Conservation (phyloP, 768 basidiomycete genomes). For the Leccinum rimulosum region DNA sequence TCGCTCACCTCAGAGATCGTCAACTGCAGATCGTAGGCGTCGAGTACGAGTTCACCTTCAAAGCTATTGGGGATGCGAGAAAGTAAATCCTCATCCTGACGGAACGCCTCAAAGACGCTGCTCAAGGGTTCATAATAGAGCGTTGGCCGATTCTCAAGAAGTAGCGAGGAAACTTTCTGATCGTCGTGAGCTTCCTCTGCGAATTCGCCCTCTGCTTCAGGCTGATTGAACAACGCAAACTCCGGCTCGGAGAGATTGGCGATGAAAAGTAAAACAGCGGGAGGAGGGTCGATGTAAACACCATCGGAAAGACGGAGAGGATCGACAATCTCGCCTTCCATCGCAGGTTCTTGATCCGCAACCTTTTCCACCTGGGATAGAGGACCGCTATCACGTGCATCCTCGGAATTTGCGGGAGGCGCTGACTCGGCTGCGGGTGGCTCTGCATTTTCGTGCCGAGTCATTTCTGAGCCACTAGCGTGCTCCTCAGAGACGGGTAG, state of each 20-base stretch:
- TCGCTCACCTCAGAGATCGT: slow-evolving; percentile 58
- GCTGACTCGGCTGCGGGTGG: slow-evolving; percentile 10
- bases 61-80: slow-evolving; percentile 43
- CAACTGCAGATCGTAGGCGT: slow-evolving; percentile 69
- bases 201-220: slow-evolving; percentile 30
- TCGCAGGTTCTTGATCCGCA: slow-evolving; percentile 9
- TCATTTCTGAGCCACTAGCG: slow-evolving; percentile 5
- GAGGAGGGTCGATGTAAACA: slow-evolving; percentile 74
- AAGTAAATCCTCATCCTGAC: slow-evolving; percentile 53
- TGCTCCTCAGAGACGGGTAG: slow-evolving; percentile 7
- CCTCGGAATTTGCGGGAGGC: slow-evolving; percentile 5
- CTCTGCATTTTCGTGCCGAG: slow-evolving; percentile 12
- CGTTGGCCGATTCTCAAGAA: slow-evolving; percentile 63
- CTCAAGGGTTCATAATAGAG: slow-evolving; percentile 77
- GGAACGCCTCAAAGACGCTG: slow-evolving; percentile 68
- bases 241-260: slow-evolving; percentile 39
- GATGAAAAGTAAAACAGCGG: slow-evolving; percentile 56
- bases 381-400: slow-evolving; percentile 2
- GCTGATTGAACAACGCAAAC: slow-evolving; percentile 58
- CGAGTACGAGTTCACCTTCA: slow-evolving; percentile 63
- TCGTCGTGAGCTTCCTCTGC: slow-evolving; percentile 10
- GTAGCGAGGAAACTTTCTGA: slow-evolving; percentile 34
- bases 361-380: slow-evolving; percentile 10
- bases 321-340: slow-evolving; percentile 29
- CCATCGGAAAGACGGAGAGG: slow-evolving; percentile 64